Base-by-base conservation (phyloP, 108 stramenopile species). In the Conticribra guillardii region DNA sequence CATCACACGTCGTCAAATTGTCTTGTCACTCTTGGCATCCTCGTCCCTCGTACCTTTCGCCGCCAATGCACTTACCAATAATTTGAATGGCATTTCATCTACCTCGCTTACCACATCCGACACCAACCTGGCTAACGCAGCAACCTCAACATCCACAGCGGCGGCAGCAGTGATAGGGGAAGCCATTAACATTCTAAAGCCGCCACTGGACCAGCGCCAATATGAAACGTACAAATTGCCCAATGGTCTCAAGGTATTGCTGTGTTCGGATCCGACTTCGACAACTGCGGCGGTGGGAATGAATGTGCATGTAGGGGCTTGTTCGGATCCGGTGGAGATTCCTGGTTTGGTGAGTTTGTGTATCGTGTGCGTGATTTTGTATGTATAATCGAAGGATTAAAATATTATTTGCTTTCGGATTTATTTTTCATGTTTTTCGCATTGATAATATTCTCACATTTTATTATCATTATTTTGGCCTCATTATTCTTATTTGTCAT, bases 331-430 rank as follows among this genome's bases (percentile, higher is more conserved):
- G 0, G 64, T 62, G 3, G 92, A 89, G 33, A 57, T 96, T 48
- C 89, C 89, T 46, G 98, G 98, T 8, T 71, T 97, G 64, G 95
- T 95, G 15, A 92, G 96, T 70, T 94, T n/a, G n/a, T n/a, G n/a
- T n/a, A n/a, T n/a, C n/a, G n/a, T n/a, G n/a, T n/a, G n/a, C n/a
- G n/a, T n/a, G n/a, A n/a, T n/a, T n/a, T n/a, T n/a, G n/a, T n/a
- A n/a, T n/a, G n/a, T n/a, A n/a, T n/a, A n/a, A n/a, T n/a, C n/a
- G n/a, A n/a, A n/a, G n/a, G n/a, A n/a, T n/a, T n/a, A n/a, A n/a
- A n/a, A n/a, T n/a, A n/a, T n/a, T n/a, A n/a, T n/a, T n/a, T n/a
- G n/a, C n/a, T n/a, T n/a, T n/a, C n/a, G n/a, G n/a, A n/a, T n/a
- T n/a, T n/a, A n/a, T n/a, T n/a, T n/a, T n/a, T 9, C 5, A 11